Conservation (phyloP, 257 asterid species). For the Lantana camara region DNA sequence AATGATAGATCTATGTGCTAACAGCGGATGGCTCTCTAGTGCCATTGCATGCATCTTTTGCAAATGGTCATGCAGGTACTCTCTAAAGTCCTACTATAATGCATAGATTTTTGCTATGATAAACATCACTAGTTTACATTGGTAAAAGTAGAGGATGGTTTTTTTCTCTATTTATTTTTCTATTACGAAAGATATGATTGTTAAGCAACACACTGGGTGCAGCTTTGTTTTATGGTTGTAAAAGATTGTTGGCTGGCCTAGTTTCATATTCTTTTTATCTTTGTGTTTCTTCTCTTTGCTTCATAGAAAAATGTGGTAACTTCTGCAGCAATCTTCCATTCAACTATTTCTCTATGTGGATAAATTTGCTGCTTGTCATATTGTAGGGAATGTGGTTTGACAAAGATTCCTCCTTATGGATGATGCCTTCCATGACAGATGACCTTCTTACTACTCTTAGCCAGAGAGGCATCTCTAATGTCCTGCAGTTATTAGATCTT, state of each 20-base stretch:
- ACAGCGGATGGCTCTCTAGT: conserved; percentile 98
- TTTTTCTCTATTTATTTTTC: too few relatives aligned
- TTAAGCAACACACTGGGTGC: too few relatives aligned
- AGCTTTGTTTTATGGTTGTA: not conserved
- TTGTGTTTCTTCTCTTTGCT: conserved; percentile 1
- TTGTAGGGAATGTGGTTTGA: conserved; percentile 84
- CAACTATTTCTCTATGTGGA: too few relatives aligned
- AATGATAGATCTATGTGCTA: conserved; percentile 97
- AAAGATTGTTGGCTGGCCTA: not conserved
- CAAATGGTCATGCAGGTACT: conserved; percentile 99
- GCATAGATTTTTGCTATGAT: conserved; percentile 6
- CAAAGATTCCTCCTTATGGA: conserved; percentile 71
- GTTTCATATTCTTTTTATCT: conserved; percentile 7
- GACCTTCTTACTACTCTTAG: conserved; percentile 60
- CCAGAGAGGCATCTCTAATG: conserved; percentile 61
- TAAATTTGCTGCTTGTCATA: conserved; percentile 17
- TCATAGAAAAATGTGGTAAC: not conserved
- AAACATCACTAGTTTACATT: conserved; percentile 10
- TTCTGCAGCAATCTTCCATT: conserved; percentile 11
- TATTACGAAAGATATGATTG: too few relatives aligned
- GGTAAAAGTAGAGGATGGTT: not conserved
- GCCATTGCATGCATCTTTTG: conserved; percentile 84
- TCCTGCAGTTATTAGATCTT: conserved; percentile 71
- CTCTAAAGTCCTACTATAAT: conserved; percentile 15
- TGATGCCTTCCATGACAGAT: conserved; percentile 88